Evolutionary conservation across 306 rosid species (phyloP), one percentile per base, ranked within the genome.

Genomic region (Dalbergia oliveri): DNA sequence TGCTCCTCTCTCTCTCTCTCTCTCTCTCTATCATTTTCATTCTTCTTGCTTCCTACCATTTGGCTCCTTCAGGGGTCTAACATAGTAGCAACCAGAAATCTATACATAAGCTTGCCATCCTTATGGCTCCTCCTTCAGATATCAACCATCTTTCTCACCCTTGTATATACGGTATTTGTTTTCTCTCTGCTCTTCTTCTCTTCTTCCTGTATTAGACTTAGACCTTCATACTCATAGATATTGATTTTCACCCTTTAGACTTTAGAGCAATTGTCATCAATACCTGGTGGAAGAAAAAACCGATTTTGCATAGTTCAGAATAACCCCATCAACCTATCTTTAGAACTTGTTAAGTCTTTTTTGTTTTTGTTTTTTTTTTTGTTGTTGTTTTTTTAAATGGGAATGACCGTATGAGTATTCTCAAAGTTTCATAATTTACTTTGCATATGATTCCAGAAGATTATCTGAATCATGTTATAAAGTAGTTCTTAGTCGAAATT

Each of bases 61-160:
- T 66, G 74, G 70, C 31, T 77, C 73, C 19, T 69, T 53, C 16
- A 13, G 26, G 44, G 51, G 49, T 70, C 75, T 66, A 58, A 79
- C 72, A 72, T 84, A 87, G 12, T 10, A 44, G 10, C 19, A 6
- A 76, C 80, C 80, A 49, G 47, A 81, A 73, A 59, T 54, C 82
- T 87, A 83, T 89, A 87, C 84, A 79, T 77, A 83, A 72, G 67
- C 49, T 41, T 68, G 61, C 65, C 54, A 21, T 57, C 70, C 5
- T 15, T 8, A 90, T 87, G 90, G 78, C 91, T 86, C 79, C 90
- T 86, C 56, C 94, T 72, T 81, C 97, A 67, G 89, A 83, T 84
- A 77, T 89, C 84, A 89, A 86, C 68, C 90, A 91, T 81, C 89
- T 90, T 19, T 90, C 97, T 81, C 92, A 92, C 73, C 92, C 97